Evolutionary conservation across 768 basidiomycete species (phyloP), one percentile per base, ranked within the genome.

Genomic region (Termitomyces sp.): DNA sequence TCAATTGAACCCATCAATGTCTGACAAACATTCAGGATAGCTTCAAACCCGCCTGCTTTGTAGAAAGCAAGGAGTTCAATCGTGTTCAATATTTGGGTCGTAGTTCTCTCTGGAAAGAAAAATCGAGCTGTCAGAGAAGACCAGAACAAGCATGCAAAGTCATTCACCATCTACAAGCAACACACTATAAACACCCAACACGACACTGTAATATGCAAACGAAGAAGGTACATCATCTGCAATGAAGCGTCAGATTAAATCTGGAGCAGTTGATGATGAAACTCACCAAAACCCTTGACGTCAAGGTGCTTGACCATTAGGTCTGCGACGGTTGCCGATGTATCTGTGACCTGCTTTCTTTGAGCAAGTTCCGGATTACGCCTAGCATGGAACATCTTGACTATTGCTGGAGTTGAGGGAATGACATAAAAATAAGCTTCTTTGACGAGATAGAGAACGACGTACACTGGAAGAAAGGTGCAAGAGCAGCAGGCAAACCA

Each of bases 401-500:
- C 88, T 68, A 93, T 85, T 15, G 94, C 93, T 95, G 57, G 22
- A 35, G 24, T 57, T 39, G 9, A 33, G 33, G 42, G 5, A 42
- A 42, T 24, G 28, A 1, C n/a, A 53, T 59, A 1, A 57, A 38
- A 3, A 53, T 11, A 28, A 28, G 36, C 16, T 22, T 50, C 8
- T 15, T 32, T 1, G 5, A 9, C 13, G 15, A 15, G 5, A 32
- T 8, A 12, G 45, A 12, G 45, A n/a, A 55, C 13, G 7, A 55
- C 39, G 60, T 73, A 93, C 94, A 86, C 82, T 93, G 92, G 74
- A 94, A 92, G 73, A 97, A 90, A 1, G 94, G 91, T 2, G 87
- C 84, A 60, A 95, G 74, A 2, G 87, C 81, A 39, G 81, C 84
- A 0, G 93, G 92, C 54, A 95, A 79, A 32, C 91, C 88, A 63